These are phyloP conservation scores for Aspergillus latus DNA, from an alignment of 2,329 filamentous ascomycete genomes.

Conservation along the genomic window DNA sequence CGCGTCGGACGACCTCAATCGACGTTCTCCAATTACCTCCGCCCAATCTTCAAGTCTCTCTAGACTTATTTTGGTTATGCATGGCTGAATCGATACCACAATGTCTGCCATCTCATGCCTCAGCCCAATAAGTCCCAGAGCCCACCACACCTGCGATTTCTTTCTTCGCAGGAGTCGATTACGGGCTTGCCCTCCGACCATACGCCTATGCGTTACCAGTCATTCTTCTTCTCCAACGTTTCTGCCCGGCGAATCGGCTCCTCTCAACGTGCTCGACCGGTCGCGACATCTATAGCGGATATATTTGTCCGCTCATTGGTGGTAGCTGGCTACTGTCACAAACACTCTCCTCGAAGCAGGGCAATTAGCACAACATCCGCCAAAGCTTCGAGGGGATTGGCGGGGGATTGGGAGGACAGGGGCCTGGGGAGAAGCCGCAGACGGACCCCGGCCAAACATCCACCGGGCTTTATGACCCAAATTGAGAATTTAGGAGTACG, in stretches of 20 bases:
- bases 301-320: conserved; percentile 56
- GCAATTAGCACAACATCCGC: conserved; percentile 28
- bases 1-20: neutral
- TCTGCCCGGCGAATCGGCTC: conserved; percentile 30
- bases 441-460: conserved; percentile 21
- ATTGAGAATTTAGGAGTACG: conserved; percentile 17
- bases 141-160: conserved; percentile 50
- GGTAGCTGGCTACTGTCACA: conserved; percentile 52
- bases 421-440: conserved; percentile 16
- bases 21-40: neutral
- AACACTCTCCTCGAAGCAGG: conserved; percentile 44
- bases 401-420: conserved; percentile 22
- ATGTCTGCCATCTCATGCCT: conserved; percentile 67
- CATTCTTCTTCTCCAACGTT: conserved; percentile 25
- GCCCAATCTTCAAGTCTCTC: conserved; percentile 18
- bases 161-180: conserved; percentile 46
- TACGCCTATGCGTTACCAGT: conserved; percentile 33
- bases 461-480: conserved; percentile 21
- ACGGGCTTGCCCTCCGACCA: conserved; percentile 23
- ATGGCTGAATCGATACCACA: conserved; percentile 47
- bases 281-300: conserved; percentile 46
- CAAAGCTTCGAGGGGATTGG: conserved; percentile 18
- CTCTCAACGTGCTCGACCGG: conserved; percentile 29
- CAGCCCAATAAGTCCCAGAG: conserved; percentile 56
- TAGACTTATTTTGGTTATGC: conserved; percentile 31